Evolutionary conservation across 2,329 filamentous ascomycete species (phyloP).

Genomic region (Fusarium sp.): DNA sequence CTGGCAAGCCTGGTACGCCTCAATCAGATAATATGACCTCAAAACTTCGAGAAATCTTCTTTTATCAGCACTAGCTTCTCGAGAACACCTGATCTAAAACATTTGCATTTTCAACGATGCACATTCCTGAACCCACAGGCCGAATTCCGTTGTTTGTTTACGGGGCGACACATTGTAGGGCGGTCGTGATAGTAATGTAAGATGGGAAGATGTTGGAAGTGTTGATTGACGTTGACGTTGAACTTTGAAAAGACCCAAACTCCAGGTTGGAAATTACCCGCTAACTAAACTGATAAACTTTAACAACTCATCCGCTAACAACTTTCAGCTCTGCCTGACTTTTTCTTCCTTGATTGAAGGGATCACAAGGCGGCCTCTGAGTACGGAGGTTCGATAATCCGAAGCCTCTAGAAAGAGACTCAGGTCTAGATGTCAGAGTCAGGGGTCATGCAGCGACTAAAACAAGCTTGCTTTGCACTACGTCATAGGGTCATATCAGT

Average conservation of each 20-base stretch:
- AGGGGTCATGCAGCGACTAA: constrained; percentile 20
- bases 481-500: constrained; percentile 22
- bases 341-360: background rate
- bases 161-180: background rate
- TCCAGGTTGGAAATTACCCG: background rate
- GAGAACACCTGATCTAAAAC: background rate
- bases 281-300: background rate
- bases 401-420: background rate
- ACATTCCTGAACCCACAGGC: background rate
- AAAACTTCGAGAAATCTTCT: background rate
- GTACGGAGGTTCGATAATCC: background rate
- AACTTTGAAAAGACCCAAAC: background rate
- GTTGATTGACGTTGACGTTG: background rate
- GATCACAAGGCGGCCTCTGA: background rate
- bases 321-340: background rate
- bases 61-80: background rate
- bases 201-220: background rate
- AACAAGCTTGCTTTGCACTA: constrained; percentile 28
- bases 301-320: background rate
- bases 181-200: background rate
- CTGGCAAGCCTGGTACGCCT: background rate
- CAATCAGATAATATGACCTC: background rate
- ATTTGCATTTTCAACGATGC: background rate
- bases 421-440: background rate
- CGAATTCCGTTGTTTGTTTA: background rate